Base-by-base conservation (phyloP, 805 yeast species). In the Jamesozyma gamospora region DNA sequence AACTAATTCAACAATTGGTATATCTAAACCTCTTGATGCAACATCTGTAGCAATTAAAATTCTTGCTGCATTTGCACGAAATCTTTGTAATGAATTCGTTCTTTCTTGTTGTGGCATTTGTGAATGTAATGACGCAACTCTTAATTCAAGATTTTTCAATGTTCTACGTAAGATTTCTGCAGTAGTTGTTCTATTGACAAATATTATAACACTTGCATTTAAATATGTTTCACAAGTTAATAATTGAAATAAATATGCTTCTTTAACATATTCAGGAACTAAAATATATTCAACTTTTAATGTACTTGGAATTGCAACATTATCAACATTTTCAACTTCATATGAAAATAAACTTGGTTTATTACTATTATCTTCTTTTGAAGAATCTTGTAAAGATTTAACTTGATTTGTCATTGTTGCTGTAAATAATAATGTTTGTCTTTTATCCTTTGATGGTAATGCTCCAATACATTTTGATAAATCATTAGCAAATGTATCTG, bases 381-480 rank as follows among this genome's bases (percentile, higher is more conserved):
- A 39, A 4, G 9, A 63, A 64, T 13, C 81, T 46, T 82, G 81
- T 42, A 92, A 67, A 0, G 85, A 72, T 46, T 94, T 68, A 2
- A 92, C 96, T 1, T 94, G 80, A 53, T 87, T 95, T 0, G 97
- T 90, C 14, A 92, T 83, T 1, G 98, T 92, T 10, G 98, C 98
- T 0, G 98, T 92, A 63, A 92, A 92, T 29, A 92, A 63, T 32
- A 90, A 65, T 0, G 96, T 92, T 60, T 90, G 97, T 52, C 98
- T 74, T 41, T 74, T 67, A 3, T 69, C 70, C 2, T 94, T 67
- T 1, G 73, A 64, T 0, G 98, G 96, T 29, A 92, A 62, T 0
- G 77, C 74, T 5, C 69, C 66, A 52, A 90, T 72, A 53, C 96
- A 86, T 17, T 74, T 70, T 36, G 73, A 72, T 43, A 92, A 66